phyloP scores from a whole-genome alignment of 148 eudicot species.

The Nyssa sinensis region DNA sequence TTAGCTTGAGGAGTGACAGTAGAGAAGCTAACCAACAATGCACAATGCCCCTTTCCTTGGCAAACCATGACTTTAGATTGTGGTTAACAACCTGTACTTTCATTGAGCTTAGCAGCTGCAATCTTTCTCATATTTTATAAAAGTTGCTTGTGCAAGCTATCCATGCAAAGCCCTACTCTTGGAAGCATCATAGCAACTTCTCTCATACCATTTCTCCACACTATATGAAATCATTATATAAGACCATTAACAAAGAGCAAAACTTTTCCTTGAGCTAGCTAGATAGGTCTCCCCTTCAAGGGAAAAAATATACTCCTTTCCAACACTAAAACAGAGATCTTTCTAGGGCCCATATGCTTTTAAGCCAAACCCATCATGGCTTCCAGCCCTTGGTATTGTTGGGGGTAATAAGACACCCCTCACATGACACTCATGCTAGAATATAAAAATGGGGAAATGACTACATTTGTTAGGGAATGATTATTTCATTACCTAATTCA shows the following conservation, averaged over 20 bases:
- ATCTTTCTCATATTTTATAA: neutral
- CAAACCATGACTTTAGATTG: conserved; percentile 1
- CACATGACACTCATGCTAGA: conserved; percentile 5
- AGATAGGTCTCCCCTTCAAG: neutral
- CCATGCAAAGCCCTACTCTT: conserved; percentile 9
- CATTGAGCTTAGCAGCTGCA: neutral
- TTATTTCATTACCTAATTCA: conserved; percentile 15
- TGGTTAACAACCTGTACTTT: neutral
- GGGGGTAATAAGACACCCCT: conserved; percentile 13
- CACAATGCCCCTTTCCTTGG: neutral
- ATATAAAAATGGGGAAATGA: neutral
- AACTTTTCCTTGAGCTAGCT: neutral
- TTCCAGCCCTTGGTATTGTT: conserved; percentile 9
- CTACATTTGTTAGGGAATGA: conserved; percentile 15
- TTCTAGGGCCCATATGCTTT: conserved; percentile 14
- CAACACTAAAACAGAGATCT: neutral
- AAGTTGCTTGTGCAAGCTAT: conserved; percentile 2
- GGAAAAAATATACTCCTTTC: neutral
- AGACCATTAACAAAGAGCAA: neutral
- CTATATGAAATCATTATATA: neutral
- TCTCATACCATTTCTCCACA: conserved; percentile 7
- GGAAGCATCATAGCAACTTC: conserved; percentile 10
- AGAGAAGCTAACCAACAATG: neutral
- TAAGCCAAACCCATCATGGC: conserved; percentile 10
- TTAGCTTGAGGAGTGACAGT: too few relatives aligned